Percentiles rank a stretch among this genome's conserved stretches.
Evolutionary conservation across 805 yeast genomes (phyloP).

Genomic region (Monosporozyma solicola): DNA sequence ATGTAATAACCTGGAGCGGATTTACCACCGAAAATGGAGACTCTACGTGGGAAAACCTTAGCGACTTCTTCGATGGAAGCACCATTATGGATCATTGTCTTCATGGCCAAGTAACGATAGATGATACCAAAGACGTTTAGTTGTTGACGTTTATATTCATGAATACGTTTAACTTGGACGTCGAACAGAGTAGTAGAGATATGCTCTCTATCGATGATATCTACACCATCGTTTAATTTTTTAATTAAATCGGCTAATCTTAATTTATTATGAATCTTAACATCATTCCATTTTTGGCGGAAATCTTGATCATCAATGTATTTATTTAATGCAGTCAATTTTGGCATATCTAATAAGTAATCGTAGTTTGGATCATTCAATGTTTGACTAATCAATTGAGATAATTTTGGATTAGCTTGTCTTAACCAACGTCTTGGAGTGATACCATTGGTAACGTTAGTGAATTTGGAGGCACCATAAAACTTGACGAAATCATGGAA

Average conservation of each 20-base stretch:
- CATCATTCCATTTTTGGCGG: constrained; percentile 58
- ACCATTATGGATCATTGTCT: constrained; percentile 33
- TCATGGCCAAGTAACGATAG: constrained; percentile 69
- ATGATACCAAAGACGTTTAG: constrained; percentile 85
- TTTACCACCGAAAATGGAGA: constrained; percentile 83
- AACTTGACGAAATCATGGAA: constrained; percentile 82
- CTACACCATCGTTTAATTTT: constrained; percentile 43
- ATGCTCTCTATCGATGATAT: constrained; percentile 48
- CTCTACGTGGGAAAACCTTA: constrained; percentile 58
- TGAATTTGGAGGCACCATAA: constrained; percentile 75
- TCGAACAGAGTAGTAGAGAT: constrained; percentile 67
- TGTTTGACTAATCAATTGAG: constrained; percentile 62
- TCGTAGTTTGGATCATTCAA: constrained; percentile 52
- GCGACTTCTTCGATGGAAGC: constrained; percentile 54
- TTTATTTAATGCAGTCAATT: constrained; percentile 57
- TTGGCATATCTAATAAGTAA: constrained; percentile 58
- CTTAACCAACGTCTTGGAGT: constrained; percentile 95
- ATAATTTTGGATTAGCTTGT: constrained; percentile 81
- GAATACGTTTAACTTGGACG: constrained; percentile 89
- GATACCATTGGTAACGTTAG: constrained; percentile 89
- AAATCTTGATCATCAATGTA: constrained; percentile 62
- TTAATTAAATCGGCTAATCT: constrained; percentile 61
- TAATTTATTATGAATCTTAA: constrained; percentile 62
- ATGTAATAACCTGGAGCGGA: constrained; percentile 97
- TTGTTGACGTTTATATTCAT: constrained; percentile 94